Conservation (phyloP, 2,329 filamentous ascomycete genomes). For the Nemania serpens region DNA sequence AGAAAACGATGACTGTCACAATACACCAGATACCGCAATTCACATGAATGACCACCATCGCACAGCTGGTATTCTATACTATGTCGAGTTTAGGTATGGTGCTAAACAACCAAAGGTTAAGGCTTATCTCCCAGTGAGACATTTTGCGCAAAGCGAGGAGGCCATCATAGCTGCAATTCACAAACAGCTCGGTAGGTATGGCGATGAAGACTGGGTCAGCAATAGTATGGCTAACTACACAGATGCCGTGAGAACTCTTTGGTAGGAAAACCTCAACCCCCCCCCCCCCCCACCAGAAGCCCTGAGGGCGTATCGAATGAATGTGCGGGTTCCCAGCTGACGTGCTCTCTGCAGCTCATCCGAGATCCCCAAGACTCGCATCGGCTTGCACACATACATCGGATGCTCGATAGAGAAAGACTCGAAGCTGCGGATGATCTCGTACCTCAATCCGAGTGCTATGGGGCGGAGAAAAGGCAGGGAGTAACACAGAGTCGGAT, state of each 20-base stretch:
- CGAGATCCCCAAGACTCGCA: not conserved
- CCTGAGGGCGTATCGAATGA: no score
- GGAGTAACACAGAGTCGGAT: no score
- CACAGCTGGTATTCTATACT: constrained; percentile 44
- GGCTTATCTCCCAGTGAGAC: constrained; percentile 44
- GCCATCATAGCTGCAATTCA: constrained; percentile 1
- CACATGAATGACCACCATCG: constrained; percentile 37
- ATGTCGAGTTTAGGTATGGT: constrained; percentile 39
- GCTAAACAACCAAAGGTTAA: constrained; percentile 35
- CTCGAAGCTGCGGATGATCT: constrained; percentile 2
- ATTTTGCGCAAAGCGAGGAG: constrained; percentile 34
- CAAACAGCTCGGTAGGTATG: no score
- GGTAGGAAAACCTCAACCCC: constrained; percentile 18
- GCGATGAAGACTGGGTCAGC: constrained; percentile 1
- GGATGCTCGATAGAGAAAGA: constrained; percentile 8
- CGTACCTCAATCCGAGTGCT: constrained; percentile 13
- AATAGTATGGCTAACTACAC: constrained; percentile 9
- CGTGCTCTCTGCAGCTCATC: no score
- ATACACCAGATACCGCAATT: no score
- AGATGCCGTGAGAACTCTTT: constrained; percentile 18
- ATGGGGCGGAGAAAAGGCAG: no score
- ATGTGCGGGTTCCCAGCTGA: no score
- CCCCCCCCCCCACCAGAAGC: not conserved
- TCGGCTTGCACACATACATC: constrained; percentile 8
- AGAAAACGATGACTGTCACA: not conserved